A percentile compares a stretch with the other conserved stretches of the same genome.
Conservation (phyloP, 2,329 filamentous ascomycete genomes). For the Neonectria faginata region DNA sequence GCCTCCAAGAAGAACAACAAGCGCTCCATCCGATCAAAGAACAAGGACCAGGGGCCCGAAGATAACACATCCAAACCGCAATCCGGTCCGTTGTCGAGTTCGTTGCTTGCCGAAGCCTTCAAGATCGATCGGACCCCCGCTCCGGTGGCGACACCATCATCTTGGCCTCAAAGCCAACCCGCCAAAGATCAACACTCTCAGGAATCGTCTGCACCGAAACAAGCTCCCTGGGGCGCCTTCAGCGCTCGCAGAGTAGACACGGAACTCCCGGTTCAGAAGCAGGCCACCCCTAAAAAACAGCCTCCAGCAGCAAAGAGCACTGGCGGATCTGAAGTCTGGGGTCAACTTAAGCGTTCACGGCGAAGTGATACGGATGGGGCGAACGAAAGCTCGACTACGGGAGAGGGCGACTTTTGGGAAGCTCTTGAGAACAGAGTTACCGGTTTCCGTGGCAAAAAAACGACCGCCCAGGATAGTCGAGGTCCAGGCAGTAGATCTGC, state of each 20-base stretch:
- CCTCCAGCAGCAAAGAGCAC: not conserved
- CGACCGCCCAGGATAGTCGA: not conserved
- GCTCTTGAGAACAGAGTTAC: constrained; percentile 41
- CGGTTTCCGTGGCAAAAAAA: constrained; percentile 31
- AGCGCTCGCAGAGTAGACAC: constrained; percentile 40
- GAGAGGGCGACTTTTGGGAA: constrained; percentile 39
- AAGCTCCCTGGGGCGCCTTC: constrained; percentile 41
- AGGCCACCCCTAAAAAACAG: not conserved
- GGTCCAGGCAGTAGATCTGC: not conserved
- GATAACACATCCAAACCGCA: constrained; percentile 22
- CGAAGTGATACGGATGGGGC: constrained; percentile 14
- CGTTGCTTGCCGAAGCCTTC: constrained; percentile 51
- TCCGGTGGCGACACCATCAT: constrained; percentile 42
- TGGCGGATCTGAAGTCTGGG: constrained; percentile 37
- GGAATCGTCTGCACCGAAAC: not conserved
- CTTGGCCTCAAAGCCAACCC: constrained; percentile 39
- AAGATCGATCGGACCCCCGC: constrained; percentile 45
- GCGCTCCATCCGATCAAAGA: constrained; percentile 11
- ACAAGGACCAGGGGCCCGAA: constrained; percentile 18
- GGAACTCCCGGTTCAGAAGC: constrained; percentile 26
- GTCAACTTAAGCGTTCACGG: constrained; percentile 39
- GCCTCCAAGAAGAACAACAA: constrained; percentile 1
- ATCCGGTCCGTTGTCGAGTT: constrained; percentile 40
- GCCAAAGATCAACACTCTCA: constrained; percentile 3
- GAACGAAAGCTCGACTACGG: constrained; percentile 3